Evolutionary conservation across 2,329 filamentous ascomycete species (phyloP), one percentile per base, ranked within the genome.

Genomic region (Apiospora marii): DNA sequence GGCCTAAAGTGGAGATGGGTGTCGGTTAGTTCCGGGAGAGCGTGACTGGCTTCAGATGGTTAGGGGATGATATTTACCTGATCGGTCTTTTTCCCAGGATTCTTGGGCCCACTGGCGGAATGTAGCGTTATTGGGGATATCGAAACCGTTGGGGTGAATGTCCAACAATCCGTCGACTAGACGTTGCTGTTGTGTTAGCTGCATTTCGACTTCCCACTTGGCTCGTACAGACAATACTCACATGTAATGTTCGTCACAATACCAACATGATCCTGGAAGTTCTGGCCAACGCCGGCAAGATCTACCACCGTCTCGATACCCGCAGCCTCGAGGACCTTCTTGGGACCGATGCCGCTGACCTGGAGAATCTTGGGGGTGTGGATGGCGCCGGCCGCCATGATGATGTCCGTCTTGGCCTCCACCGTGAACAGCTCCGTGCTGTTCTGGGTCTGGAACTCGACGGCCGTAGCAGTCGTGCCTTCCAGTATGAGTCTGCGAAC

Each of bases 241-340:
- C 53, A 14, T 4, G 51, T 41, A 13, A 68, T 70, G 8, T 51
- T 16, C 0, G 37, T 74, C 8, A 71, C 67, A 67, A 81, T 76
- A 27, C 72, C 74, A 37, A 78, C 77, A 27, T 88, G 85, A 73
- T 88, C 86, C 73, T 87, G 85, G 71, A 87, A 84, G 73, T 87
- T 85, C 69, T 85, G 81, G 4, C 87, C 86, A 4, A 88, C 86
- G 3, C 84, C 84, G 5, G 84, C 82, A 24, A 87, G 80, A 64
- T 86, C 81, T 46, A 86, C 80, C 7, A 84, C 72, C 1, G 80
- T 79, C 12, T 82, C 78, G 37, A 88, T 84, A 2, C 83, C 84
- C 10, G 82, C 82, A 12, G 79, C 78, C 22, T 82, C 75, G 4
- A 90, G 83, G 22, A 88, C 77, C 27, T 81, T 79, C 10, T 79